A percentile compares a stretch with the other conserved stretches of the same genome.
These are phyloP conservation scores for Alternaria conjuncta DNA, from an alignment of 2,329 filamentous ascomycete species.

Conservation along the genomic window DNA sequence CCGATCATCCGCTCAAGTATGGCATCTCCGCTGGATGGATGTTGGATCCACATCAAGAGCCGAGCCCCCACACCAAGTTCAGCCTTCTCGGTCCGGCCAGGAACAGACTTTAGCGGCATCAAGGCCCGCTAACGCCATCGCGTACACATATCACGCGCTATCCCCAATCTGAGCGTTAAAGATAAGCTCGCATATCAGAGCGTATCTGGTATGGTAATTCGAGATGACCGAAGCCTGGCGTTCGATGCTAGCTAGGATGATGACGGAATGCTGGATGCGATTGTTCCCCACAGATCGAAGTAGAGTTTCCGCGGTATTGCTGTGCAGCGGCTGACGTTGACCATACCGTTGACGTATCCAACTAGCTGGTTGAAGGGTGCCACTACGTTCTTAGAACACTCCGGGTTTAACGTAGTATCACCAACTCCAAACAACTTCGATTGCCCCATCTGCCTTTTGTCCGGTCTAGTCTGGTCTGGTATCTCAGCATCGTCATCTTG, in stretches of 20 bases:
- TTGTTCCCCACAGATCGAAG: constrained; percentile 31
- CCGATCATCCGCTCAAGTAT: constrained; percentile 5
- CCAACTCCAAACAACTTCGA: not conserved
- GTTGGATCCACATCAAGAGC: not conserved
- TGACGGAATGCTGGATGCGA: constrained; percentile 25
- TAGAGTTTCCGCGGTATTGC: constrained; percentile 24
- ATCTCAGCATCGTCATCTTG: not conserved
- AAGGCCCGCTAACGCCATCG: constrained; percentile 6
- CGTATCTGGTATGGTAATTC: constrained; percentile 17
- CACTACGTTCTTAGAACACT: constrained; percentile 9
- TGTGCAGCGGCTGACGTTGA: constrained; percentile 12
- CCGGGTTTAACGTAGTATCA: not conserved
- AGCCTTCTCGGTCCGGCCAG: constrained; percentile 14
- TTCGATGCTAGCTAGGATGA: constrained; percentile 11
- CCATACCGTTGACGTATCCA: constrained; percentile 9
- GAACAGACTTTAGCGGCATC: constrained; percentile 16
- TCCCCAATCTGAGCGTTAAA: constrained; percentile 27
- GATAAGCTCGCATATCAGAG: constrained; percentile 45
- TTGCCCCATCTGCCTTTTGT: constrained; percentile 1
- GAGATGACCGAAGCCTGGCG: constrained; percentile 3
- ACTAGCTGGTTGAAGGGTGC: constrained; percentile 15
- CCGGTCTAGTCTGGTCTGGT: not conserved
- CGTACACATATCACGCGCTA: constrained; percentile 27
- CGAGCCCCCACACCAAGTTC: constrained; percentile 21
- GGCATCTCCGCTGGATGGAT: constrained; percentile 26